A percentile compares a stretch with the other conserved stretches of the same genome.
Evolutionary conservation across 2,329 filamentous ascomycete genomes (phyloP).

Genomic region (Colletotrichum navitas): DNA sequence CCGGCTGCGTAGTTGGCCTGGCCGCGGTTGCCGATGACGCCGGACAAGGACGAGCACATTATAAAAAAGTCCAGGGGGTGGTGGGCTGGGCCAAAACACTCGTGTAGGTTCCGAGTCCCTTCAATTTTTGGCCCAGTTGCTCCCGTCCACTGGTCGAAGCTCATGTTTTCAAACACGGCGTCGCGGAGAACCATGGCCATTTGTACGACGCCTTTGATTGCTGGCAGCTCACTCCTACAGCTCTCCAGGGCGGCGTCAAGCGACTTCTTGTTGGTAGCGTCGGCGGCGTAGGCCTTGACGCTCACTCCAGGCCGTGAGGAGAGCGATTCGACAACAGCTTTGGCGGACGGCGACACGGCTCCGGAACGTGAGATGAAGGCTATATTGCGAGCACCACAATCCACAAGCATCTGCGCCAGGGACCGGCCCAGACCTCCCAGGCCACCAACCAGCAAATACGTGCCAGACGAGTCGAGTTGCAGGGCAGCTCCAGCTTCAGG

Average conservation of each 20-base stretch:
- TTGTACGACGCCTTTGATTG: constrained; percentile 42
- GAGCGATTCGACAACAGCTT: too few species aligned
- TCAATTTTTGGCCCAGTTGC: constrained; percentile 49
- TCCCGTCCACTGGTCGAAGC: constrained; percentile 45
- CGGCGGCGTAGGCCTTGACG: constrained; percentile 46
- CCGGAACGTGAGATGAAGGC: constrained; percentile 49
- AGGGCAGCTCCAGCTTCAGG: too few species aligned
- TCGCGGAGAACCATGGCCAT: constrained; percentile 40
- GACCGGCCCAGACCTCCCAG: constrained; percentile 47
- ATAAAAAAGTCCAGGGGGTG: constrained; percentile 49
- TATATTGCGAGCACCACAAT: constrained; percentile 48
- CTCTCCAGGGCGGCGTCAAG: too few species aligned
- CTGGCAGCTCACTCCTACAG: constrained; percentile 19
- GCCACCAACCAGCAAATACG: constrained; percentile 50
- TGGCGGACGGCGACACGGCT: neutral
- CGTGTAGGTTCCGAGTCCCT: constrained; percentile 52
- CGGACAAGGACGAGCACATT: neutral
- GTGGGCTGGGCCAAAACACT: constrained; percentile 40
- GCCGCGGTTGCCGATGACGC: constrained; percentile 33
- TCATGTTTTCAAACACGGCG: constrained; percentile 47
- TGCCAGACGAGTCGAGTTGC: constrained; percentile 42
- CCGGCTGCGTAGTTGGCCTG: constrained; percentile 57
- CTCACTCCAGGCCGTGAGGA: too few species aligned
- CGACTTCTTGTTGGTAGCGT: constrained; percentile 46
- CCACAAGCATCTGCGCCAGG: constrained; percentile 46